These are phyloP conservation scores for Neopestalotiopsis clavispora DNA, from an alignment of 2,329 filamentous ascomycete species.

Conservation along the genomic window DNA sequence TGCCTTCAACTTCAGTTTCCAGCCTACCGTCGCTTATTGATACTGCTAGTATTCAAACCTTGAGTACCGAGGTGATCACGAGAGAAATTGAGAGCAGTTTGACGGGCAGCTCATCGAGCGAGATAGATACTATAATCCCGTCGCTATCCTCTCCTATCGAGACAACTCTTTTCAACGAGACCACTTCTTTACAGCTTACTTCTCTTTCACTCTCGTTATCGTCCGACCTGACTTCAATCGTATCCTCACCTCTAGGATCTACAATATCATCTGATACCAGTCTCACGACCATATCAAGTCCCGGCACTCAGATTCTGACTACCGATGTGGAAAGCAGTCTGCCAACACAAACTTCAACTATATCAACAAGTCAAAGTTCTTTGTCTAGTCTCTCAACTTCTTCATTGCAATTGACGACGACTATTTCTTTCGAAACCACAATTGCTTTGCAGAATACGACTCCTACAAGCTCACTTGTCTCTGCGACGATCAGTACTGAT, in stretches of 20 bases:
- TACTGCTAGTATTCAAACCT: background rate
- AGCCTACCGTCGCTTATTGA: background rate
- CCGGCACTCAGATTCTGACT: background rate
- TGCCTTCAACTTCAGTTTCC: background rate
- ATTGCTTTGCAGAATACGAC: background rate
- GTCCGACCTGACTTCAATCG: background rate
- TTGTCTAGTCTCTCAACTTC: background rate
- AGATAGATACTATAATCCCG: background rate
- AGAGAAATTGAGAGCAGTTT: background rate
- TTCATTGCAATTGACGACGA: background rate
- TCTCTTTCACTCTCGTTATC: background rate
- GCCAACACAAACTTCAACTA: background rate
- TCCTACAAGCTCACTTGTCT: background rate
- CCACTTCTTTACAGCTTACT: background rate
- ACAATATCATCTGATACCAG: background rate
- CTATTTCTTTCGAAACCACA: background rate
- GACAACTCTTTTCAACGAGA: background rate
- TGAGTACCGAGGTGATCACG: background rate
- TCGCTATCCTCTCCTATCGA: background rate
- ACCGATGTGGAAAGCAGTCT: background rate
- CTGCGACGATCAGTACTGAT: background rate
- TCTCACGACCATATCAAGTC: background rate
- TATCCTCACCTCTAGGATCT: background rate
- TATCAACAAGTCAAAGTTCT: background rate
- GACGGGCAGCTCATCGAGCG: background rate